Evolutionary conservation across 140 eudicot genomes (phyloP).

Genomic region (Senecio squalidus): DNA sequence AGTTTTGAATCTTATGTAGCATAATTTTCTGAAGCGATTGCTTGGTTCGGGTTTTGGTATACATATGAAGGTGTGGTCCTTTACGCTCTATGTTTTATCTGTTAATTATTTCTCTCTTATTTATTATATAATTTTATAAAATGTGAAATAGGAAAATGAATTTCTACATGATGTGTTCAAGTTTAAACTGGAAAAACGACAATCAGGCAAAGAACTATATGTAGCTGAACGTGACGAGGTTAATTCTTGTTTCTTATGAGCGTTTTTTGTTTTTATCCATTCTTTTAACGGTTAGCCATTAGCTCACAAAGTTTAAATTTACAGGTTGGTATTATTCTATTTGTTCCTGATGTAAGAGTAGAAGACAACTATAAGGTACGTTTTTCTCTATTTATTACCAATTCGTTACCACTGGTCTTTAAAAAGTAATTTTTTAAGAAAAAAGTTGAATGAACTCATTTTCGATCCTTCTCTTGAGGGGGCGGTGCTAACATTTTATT

Average conservation of each 20-base stretch:
- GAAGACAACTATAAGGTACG: constrained; percentile 24
- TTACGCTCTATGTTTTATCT: background rate
- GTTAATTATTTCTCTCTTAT: background rate
- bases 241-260: constrained; percentile 8
- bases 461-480: background rate
- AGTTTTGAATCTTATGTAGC: constrained; percentile 24
- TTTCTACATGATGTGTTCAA: constrained; percentile 55
- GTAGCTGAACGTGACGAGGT: constrained; percentile 55
- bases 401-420: background rate
- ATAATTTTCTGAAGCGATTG: constrained; percentile 52
- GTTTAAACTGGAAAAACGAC: constrained; percentile 35
- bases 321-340: constrained; percentile 29
- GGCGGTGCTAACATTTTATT: constrained; percentile 11
- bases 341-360: constrained; percentile 42
- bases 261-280: background rate
- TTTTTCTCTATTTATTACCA: constrained; percentile 1
- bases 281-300: background rate
- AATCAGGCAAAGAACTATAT: constrained; percentile 24
- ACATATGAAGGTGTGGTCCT: constrained; percentile 55
- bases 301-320: constrained; percentile 10
- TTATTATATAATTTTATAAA: constrained; percentile 4
- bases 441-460: background rate
- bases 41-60: constrained; percentile 48
- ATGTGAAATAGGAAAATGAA: constrained; percentile 45
- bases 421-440: background rate